phyloP scores from a whole-genome alignment of 306 rosid species.

The Fragaria nilgerrensis region DNA sequence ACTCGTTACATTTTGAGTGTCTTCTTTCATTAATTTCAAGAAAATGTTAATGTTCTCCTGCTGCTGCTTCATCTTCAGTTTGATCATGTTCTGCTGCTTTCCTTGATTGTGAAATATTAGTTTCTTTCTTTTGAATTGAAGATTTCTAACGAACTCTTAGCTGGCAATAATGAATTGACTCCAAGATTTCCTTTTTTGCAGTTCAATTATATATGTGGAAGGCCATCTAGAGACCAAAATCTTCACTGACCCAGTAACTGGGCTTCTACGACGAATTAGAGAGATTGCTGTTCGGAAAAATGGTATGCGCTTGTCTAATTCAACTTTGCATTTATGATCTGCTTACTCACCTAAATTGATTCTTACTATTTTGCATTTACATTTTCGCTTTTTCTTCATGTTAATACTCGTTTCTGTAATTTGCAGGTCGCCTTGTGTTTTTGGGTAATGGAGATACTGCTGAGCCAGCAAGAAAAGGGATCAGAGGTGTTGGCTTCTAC shows the following conservation, averaged over 20 bases:
- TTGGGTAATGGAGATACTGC: conserved; percentile 50
- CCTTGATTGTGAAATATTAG: background rate
- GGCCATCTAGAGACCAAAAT: conserved; percentile 86
- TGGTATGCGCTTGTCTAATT: conserved; percentile 35
- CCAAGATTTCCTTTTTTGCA: conserved; percentile 28
- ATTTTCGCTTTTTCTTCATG: background rate
- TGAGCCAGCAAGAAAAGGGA: conserved; percentile 33
- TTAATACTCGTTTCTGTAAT: conserved; percentile 9
- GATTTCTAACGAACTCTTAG: background rate
- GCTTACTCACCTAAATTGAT: background rate
- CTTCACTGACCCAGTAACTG: conserved; percentile 59
- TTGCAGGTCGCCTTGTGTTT: conserved; percentile 76
- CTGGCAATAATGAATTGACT: background rate
- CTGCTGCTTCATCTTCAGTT: background rate
- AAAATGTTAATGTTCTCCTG: background rate
- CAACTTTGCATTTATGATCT: background rate
- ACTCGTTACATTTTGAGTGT: background rate
- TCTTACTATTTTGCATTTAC: background rate
- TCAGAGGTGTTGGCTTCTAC: conserved; percentile 62
- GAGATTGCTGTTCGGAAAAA: conserved; percentile 74
- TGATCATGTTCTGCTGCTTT: background rate
- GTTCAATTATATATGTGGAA: conserved; percentile 73
- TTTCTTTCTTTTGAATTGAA: background rate
- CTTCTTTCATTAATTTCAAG: background rate
- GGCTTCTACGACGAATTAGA: conserved; percentile 75